Base-by-base conservation (phyloP, 208 protist genomes). In the Polymyxa betae region DNA sequence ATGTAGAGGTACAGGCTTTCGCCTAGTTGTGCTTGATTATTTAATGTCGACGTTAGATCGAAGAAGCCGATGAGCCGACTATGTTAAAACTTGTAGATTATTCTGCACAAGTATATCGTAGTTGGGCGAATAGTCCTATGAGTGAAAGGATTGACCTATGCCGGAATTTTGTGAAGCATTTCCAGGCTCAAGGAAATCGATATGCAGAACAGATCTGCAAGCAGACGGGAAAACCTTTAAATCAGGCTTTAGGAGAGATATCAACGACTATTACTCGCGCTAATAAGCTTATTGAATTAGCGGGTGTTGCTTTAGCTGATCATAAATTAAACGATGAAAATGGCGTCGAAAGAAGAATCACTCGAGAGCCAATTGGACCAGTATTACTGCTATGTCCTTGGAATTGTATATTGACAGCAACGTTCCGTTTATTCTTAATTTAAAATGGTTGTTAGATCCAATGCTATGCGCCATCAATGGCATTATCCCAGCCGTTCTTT, bases 391-490 rank as follows among this genome's bases (percentile, higher is more conserved):
- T 89, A 64, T 60, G 49, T 32, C 88, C 88, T 35, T 89, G 88
- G 88, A 89, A 89, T 44, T 89, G 72, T 82, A 5, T 35, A 5
- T 82, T 5, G 5, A 35, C 12, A 60, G 24, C 24, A 29, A 60
- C 5, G 49, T 24, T 29, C 49, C 49, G 29, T 24, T 29, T 82
- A 5, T 82, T 38, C 5, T 82, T 12, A 35, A 35, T 82, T 5
- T 12, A 43, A 20, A 38, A 20, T 38, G 5, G 5, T 82, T 5
- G 5, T 5, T n/a, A 82, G 72, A 90, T n/a, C 89, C 89, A n/a
- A 43, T 90, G 89, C 89, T 90, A n/a, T 87, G 45, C 41, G 54
- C 89, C 35, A 78, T 90, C 52, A 90, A 90, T 52, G 35, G 66
- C 89, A 29, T 90, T 20, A 44, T 90, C 20, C 89, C 89, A 38